Evolutionary conservation across 768 basidiomycete species (phyloP).

Genomic region (Mycena olivaceomarginata): DNA sequence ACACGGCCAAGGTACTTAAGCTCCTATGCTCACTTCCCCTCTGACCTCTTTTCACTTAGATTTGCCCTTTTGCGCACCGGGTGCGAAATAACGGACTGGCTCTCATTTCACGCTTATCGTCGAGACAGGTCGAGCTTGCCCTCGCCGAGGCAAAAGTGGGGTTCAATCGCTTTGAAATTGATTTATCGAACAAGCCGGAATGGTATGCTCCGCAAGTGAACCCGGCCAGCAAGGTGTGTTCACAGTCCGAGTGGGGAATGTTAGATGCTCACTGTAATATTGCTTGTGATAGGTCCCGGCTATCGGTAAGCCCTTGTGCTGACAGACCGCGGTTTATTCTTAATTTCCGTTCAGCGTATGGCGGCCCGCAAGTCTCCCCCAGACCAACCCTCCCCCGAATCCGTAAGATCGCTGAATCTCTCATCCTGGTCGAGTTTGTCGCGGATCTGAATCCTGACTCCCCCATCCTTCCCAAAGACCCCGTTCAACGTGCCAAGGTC

Average conservation of each 20-base stretch:
- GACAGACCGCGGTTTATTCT: too few species aligned
- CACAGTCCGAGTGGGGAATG: too few species aligned
- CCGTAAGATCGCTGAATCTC: constrained; percentile 80
- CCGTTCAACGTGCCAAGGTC: constrained; percentile 72
- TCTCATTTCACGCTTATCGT: background rate
- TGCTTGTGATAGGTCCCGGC: constrained; percentile 12
- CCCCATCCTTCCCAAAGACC: constrained; percentile 72
- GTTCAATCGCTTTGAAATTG: constrained; percentile 73
- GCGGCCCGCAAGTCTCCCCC: constrained; percentile 75
- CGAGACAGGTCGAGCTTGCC: constrained; percentile 73
- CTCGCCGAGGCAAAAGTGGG: constrained; percentile 72
- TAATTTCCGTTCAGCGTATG: constrained; percentile 71
- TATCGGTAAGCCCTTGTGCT: background rate
- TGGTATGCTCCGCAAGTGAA: constrained; percentile 83
- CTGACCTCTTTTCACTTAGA: constrained; percentile 53
- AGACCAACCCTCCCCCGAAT: constrained; percentile 75
- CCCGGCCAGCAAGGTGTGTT: constrained; percentile 76
- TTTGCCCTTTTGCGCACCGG: constrained; percentile 77
- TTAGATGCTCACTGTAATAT: background rate
- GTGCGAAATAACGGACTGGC: constrained; percentile 53
- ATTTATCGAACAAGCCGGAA: constrained; percentile 79
- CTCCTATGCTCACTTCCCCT: background rate
- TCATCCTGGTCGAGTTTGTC: constrained; percentile 80
- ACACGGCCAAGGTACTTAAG: constrained; percentile 65
- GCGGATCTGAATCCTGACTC: constrained; percentile 73